Evolutionary conservation across 345 rosid species (phyloP), one percentile per base, ranked within the genome.

Genomic region (Eucalyptus grandis): DNA sequence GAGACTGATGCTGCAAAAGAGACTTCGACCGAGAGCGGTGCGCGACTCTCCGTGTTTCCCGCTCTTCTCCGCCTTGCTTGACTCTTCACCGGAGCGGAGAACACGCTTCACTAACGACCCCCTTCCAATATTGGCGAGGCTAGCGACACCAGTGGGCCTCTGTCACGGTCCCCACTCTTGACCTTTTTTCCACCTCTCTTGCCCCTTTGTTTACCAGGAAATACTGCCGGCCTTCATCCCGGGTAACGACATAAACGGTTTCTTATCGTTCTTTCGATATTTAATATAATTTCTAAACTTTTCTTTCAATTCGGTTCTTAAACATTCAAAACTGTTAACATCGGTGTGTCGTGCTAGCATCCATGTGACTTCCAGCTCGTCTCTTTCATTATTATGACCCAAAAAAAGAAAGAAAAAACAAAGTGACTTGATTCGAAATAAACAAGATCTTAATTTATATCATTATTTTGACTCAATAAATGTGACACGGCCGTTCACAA

Each of bases 21-120:
- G 89, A 88, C 89, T 82, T 88, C 58, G 90, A 91, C 91, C 62
- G 87, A 87, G 40, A 81, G 56, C 67, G 56, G 72, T 88, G 69
- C 56, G 27, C 5, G 27, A n/a, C 86, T 24, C 26, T 53, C 26
- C 0, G 58, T 2, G 26, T 53, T 53, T 53, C 58, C 58, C 58
- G 58, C 58, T 27, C 67, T 60, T 27, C 67, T 60, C 1, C 67
- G 31, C 67, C 4, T 60, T 6, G 67, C 31, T 60, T 26, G 31
- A 26, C 31, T 12, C 67, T 60, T 60, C 15, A 60, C 67, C 67
- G 31, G 30, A 27, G 30, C 67, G 31, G 30, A 27, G 14, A 60
- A 1, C 67, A 60, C 67, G 14, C 67, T 60, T 60, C 67, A 12
- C 69, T 27, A 27, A 62, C 31, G 69, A 30, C 69, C 0, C 5